These are phyloP conservation scores for Coemansia erecta DNA, from an alignment of 192 early-diverging fungal genomes.

Conservation along the genomic window DNA sequence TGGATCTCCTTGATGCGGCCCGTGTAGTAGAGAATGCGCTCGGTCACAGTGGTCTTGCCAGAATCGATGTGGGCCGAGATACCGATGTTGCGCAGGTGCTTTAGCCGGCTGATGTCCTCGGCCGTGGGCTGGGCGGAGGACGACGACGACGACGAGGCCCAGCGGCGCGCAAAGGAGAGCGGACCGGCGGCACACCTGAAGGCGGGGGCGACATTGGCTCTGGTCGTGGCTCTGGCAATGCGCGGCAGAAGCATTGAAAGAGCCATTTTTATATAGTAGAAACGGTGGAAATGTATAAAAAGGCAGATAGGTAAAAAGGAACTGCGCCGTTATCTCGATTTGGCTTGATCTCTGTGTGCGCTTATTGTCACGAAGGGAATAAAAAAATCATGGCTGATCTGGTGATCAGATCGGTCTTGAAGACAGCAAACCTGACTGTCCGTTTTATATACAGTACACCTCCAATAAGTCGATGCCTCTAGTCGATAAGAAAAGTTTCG, in stretches of 20 bases:
- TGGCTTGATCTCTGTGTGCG: too few relatives aligned
- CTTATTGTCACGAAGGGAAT: neutral
- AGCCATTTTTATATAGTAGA: conserved; percentile 13
- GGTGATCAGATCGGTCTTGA: conserved; percentile 1
- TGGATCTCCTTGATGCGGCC: conserved; percentile 88
- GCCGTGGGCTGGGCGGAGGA: conserved; percentile 7
- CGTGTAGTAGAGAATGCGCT: conserved; percentile 81
- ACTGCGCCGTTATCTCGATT: neutral
- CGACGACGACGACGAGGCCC: neutral
- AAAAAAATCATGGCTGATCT: conserved; percentile 5
- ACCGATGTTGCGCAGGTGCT: conserved; percentile 78
- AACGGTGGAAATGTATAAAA: neutral
- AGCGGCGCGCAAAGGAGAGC: conserved; percentile 15
- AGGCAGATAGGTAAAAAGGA: neutral
- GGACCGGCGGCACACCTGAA: neutral
- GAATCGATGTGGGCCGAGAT: conserved; percentile 89
- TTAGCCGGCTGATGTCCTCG: conserved; percentile 56
- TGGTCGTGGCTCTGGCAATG: conserved; percentile 7
- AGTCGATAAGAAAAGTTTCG: too few relatives aligned
- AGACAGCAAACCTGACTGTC: too few relatives aligned
- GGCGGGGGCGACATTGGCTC: conserved; percentile 4
- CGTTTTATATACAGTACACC: too few relatives aligned
- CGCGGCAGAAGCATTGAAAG: conserved; percentile 38
- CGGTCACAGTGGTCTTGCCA: conserved; percentile 83
- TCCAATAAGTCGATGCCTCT: too few relatives aligned